Conservation (phyloP, 345 rosid species). For the Citrus hindsii region DNA sequence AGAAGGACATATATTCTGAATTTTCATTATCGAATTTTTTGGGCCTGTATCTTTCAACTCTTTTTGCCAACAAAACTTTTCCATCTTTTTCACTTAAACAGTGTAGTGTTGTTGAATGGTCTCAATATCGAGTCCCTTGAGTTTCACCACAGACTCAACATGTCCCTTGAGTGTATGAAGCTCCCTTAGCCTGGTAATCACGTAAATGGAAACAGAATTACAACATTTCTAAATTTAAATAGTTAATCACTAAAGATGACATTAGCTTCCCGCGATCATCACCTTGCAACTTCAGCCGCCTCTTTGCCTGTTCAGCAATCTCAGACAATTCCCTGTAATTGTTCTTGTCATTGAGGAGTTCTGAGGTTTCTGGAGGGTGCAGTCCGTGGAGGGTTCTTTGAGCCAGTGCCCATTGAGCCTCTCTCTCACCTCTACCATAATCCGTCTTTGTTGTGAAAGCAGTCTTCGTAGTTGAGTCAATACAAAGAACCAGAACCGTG, state of each 20-base stretch:
- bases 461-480: slow-evolving; percentile 38
- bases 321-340: slow-evolving; percentile 70
- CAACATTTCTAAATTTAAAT: background rate
- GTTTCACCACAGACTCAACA: slow-evolving; percentile 90
- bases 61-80: background rate
- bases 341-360: slow-evolving; percentile 51
- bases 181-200: slow-evolving; percentile 65
- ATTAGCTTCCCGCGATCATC: slow-evolving; percentile 1
- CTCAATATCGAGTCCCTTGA: slow-evolving; percentile 86
- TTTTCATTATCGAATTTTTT: background rate
- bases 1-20: background rate
- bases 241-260: background rate
- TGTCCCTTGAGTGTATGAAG: slow-evolving; percentile 89
- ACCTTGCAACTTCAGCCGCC: slow-evolving; percentile 95
- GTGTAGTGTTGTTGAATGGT: slow-evolving; percentile 91
- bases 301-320: slow-evolving; percentile 89
- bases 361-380: slow-evolving; percentile 47
- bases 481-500: background rate
- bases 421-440: slow-evolving; percentile 76
- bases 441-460: slow-evolving; percentile 93
- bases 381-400: slow-evolving; percentile 87
- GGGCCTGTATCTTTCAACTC: background rate
- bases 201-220: background rate
- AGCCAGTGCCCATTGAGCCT: slow-evolving; percentile 89
- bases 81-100: slow-evolving; percentile 39